Evolutionary conservation across 176 grass and related monocot species (phyloP).

Genomic region (Ananas comosus): DNA sequence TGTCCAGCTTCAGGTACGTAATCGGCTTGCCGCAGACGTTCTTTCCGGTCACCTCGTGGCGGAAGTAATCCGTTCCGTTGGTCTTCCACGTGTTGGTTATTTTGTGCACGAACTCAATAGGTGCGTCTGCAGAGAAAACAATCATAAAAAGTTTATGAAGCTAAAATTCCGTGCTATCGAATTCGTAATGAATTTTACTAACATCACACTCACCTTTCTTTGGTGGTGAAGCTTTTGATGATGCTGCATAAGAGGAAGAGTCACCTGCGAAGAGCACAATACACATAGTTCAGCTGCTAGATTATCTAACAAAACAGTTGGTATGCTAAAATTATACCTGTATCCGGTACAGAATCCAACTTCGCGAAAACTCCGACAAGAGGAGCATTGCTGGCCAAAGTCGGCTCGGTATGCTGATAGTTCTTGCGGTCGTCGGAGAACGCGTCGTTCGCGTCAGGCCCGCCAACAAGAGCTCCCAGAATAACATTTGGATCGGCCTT

Average conservation of each 20-base stretch:
- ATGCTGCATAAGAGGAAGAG: not conserved
- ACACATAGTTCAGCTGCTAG: not conserved
- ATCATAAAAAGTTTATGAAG: not conserved
- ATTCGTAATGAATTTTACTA: not conserved
- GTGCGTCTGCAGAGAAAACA: constrained; percentile 6
- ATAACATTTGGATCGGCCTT: constrained; percentile 58
- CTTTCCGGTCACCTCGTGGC: constrained; percentile 50
- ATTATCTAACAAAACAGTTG: not conserved
- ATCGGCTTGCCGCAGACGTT: constrained; percentile 47
- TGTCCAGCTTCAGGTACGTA: constrained; percentile 51
- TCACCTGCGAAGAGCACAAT: constrained; percentile 1
- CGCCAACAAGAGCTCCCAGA: constrained; percentile 63
- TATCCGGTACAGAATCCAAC: constrained; percentile 17
- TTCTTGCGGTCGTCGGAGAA: constrained; percentile 62
- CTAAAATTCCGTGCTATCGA: not conserved
- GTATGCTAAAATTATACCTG: not conserved
- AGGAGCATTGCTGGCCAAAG: constrained; percentile 49
- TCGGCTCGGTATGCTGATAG: constrained; percentile 74
- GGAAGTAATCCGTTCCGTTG: constrained; percentile 43
- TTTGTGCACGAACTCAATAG: constrained; percentile 61
- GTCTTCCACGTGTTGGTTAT: constrained; percentile 50
- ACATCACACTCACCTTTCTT: not conserved
- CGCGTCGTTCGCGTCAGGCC: constrained; percentile 52
- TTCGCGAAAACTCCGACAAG: constrained; percentile 64
- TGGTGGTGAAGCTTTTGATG: not conserved